Base-by-base conservation (phyloP, 2,329 filamentous ascomycete genomes). In the Shiraia bambusicola region DNA sequence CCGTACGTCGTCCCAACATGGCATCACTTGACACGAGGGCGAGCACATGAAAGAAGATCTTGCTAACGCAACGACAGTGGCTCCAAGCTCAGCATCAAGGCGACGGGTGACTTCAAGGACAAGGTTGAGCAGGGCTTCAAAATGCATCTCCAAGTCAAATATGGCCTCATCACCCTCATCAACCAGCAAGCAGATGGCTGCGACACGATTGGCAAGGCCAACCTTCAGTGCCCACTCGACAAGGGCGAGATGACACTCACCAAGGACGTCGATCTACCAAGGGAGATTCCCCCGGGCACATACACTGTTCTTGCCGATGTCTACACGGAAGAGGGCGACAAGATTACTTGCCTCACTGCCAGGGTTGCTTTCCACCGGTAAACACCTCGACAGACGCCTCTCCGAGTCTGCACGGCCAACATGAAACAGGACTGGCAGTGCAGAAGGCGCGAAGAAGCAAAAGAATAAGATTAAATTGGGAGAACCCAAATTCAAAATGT, bases 251-350 rank as follows among this genome's bases (percentile, higher is more conserved):
- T 90, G 63, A 74, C 73, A 27, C 73, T 98, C 55, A 81, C 74
- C 54, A 97, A 97, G 78, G 77, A 83, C 14, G 88, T 97, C 40
- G 82, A 92, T 27, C 77, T 98, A 48, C 93, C 93, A 38, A 81
- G 77, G 56, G 81, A 94, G 71, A 93, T 97, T 54, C 92, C 92
- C 66, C 87, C 88, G 45, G 93, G 91, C 66, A 91, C 83, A 63
- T 98, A 96, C 78, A 87, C 80, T 13, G 93, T 98, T 26, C 72
- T 84, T 28, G 93, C 92, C 29, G 88, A 97, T 65, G 92, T 94
- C 34, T 86, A 82, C 71, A 89, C 81, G 54, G 77, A 75, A 47
- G 83, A 94, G 37, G 76, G 80, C 42, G 76, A 83, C 52, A 83
- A 82, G 63, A 86, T 98, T 52, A 95, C 91, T 46, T 98, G 93